A percentile compares a stretch with the other conserved stretches of the same genome.
Conservation (phyloP, 2,329 filamentous ascomycete species). For the Aplosporella prunicola region DNA sequence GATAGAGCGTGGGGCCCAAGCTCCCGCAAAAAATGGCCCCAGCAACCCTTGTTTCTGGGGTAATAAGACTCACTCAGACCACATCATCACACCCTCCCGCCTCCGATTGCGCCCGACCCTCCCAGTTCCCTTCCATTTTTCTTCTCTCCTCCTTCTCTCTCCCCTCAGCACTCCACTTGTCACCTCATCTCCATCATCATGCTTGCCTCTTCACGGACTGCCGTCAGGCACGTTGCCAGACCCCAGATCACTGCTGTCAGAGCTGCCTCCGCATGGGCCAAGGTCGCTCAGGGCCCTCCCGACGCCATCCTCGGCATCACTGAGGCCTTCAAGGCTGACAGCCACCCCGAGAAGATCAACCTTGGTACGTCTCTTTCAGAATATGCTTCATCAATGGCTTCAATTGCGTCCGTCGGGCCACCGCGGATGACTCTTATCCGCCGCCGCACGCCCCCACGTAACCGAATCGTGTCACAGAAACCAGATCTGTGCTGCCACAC, state of each 20-base stretch:
- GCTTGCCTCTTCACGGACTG: slow-evolving; percentile 29
- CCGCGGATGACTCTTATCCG: no score
- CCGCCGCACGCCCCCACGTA: no score
- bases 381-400: background rate
- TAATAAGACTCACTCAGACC: slow-evolving; percentile 20
- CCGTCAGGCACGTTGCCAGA: slow-evolving; percentile 28
- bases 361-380: slow-evolving; percentile 59
- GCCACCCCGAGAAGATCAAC: slow-evolving; percentile 93
- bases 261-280: slow-evolving; percentile 77
- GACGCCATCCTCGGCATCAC: slow-evolving; percentile 59
- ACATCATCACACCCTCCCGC: slow-evolving; percentile 6
- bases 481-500: no score
- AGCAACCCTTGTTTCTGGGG: slow-evolving; percentile 17
- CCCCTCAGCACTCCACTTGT: background rate
- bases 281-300: slow-evolving; percentile 87
- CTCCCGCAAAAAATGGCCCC: slow-evolving; percentile 6
- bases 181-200: slow-evolving; percentile 18
- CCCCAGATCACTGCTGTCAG: slow-evolving; percentile 33
- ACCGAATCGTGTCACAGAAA: no score
- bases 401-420: no score
- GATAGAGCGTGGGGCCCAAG: slow-evolving; percentile 3
- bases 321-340: slow-evolving; percentile 97
- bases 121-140: slow-evolving; percentile 4
- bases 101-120: slow-evolving; percentile 2
- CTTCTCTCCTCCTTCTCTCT: slow-evolving; percentile 6